Base-by-base conservation (phyloP, 2,329 filamentous ascomycete species). In the Sporothrix schenckii region DNA sequence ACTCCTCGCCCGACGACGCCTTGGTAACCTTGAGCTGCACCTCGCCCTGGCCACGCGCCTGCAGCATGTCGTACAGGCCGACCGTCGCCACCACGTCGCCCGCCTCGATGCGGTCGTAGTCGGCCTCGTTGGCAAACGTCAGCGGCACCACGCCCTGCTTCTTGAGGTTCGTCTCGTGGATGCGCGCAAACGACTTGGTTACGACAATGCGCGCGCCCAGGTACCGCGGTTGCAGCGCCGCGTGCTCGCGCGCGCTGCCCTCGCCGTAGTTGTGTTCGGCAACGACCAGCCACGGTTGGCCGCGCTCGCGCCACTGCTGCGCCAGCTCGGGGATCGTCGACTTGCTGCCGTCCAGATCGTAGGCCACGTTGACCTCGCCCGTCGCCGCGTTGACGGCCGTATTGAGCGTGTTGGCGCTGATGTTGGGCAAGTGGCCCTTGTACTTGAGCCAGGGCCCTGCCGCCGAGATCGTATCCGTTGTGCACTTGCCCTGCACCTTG, bases 361-460 rank as follows among this genome's bases (percentile, higher is more conserved):
- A 95, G 5, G 94, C 95, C 24, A 87, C 89, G 80, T 98, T 98
- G 74, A 95, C 94, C 81, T 97, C 94, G 75, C 91, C 91, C 0
- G 94, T 99, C 73, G 92, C 92, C 56, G 92, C 93, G 80, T 97
- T 97, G 78, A 94, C 86, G 72, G 95, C 95, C 69, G 93, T 95
- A 82, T 97, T 97, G 74, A 99, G 88, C 2, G 95, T 99, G 87
- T 99, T 99, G 78, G 93, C 93, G 76, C 90, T 92, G 80, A 99
- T 99, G 85, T 99, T 99, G 80, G 95, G 93, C 73, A 99, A 88
- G 81, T 99, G 95, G 73, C 95, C 95, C 86, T 98, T 98, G 88
- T 98, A 99, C 83, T 98, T 98, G 75, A 99, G 88, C 94, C 94
- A 98, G 19, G 94, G 94, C 6, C 94, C 94, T 0, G 94, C 94